A percentile compares a stretch with the other conserved stretches of the same genome.
Conservation (phyloP, 495 filamentous ascomycete genomes). For the Margaritispora aquatica region DNA sequence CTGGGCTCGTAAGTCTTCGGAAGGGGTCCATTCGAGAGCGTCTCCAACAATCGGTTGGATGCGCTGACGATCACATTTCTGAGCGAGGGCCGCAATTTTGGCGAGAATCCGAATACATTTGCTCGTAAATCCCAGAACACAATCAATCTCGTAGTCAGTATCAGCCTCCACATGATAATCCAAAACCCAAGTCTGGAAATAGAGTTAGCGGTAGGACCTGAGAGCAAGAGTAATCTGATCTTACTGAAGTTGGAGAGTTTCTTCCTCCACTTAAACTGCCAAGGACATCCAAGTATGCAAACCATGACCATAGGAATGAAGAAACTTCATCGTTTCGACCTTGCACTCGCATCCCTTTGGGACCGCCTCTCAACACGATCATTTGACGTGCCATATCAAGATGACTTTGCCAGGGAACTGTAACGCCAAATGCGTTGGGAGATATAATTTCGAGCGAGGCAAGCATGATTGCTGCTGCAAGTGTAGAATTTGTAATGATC, state of each 20-base stretch:
- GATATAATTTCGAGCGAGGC: slow-evolving; percentile 82
- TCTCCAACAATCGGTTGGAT: slow-evolving; percentile 53
- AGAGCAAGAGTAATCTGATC: neutral
- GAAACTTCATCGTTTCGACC: slow-evolving; percentile 53
- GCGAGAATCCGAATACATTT: slow-evolving; percentile 66
- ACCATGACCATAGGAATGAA: slow-evolving; percentile 80
- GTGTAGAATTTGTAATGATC: slow-evolving; percentile 62
- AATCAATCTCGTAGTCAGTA: slow-evolving; percentile 65
- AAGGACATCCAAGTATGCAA: slow-evolving; percentile 78
- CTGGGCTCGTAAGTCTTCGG: slow-evolving; percentile 40
- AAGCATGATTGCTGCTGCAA: slow-evolving; percentile 83
- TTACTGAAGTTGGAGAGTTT: slow-evolving; percentile 35
- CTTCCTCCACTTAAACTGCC: slow-evolving; percentile 68
- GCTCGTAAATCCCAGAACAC: slow-evolving; percentile 72
- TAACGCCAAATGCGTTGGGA: slow-evolving; percentile 64
- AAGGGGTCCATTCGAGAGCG: slow-evolving; percentile 52
- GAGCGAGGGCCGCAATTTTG: slow-evolving; percentile 65
- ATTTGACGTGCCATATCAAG: slow-evolving; percentile 70
- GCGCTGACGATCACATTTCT: slow-evolving; percentile 61
- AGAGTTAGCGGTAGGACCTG: neutral
- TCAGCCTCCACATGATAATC: slow-evolving; percentile 44
- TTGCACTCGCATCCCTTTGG: slow-evolving; percentile 40
- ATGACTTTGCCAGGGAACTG: slow-evolving; percentile 74
- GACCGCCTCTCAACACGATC: slow-evolving; percentile 61
- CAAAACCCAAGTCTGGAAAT: slow-evolving; percentile 12